phyloP scores from a whole-genome alignment of 257 asterid species.

The Nicotiana otophora region DNA sequence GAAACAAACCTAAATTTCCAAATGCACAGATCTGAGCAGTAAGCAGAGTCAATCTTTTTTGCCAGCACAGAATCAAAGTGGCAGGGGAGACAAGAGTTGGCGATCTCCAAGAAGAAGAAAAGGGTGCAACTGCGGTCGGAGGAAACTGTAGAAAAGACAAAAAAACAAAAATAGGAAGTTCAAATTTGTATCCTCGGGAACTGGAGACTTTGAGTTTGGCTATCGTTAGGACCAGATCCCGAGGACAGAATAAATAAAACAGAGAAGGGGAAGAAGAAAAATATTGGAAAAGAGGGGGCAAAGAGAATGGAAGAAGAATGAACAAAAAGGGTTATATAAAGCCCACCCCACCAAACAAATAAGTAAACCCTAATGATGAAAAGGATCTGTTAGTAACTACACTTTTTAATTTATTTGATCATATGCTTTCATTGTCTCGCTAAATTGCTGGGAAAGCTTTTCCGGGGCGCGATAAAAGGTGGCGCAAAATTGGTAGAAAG shows the following conservation, averaged over 20 bases:
- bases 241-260: background rate
- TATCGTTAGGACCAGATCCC: slow-evolving; percentile 38
- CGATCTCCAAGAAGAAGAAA: background rate
- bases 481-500: slow-evolving; percentile 45
- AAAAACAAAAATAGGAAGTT: slow-evolving; percentile 16
- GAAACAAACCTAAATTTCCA: background rate
- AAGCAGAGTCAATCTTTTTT: background rate
- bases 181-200: slow-evolving; percentile 48
- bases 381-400: slow-evolving; percentile 8
- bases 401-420: background rate
- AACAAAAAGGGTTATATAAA: slow-evolving; percentile 33
- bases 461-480: slow-evolving; percentile 35
- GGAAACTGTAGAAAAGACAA: background rate
- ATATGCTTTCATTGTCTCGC: slow-evolving; percentile 15
- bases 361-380: slow-evolving; percentile 61
- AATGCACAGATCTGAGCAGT: slow-evolving; percentile 1
- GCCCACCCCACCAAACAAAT: slow-evolving; percentile 12
- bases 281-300: background rate
- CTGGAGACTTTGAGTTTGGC: slow-evolving; percentile 17
- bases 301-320: slow-evolving; percentile 27
- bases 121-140: background rate
- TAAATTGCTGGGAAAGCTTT: slow-evolving; percentile 68
- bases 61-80: background rate
- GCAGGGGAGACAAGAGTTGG: background rate
- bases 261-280: background rate